Evolutionary conservation across 2,329 filamentous ascomycete species (phyloP).

Genomic region (Diplodia mutila): DNA sequence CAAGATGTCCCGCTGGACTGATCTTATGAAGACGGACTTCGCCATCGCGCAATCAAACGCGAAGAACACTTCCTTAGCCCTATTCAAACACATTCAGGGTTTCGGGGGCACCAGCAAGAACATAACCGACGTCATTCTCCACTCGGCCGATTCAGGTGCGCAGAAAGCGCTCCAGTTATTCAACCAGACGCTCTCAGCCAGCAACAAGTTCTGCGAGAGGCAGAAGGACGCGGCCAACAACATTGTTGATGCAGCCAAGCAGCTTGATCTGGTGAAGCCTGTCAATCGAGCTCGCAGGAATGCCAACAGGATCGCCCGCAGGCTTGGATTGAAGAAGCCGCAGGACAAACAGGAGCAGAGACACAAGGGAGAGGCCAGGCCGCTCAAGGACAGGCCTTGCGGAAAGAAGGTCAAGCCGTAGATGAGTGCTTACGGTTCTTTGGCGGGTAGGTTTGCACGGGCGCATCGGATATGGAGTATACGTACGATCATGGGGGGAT

Average conservation of each 20-base stretch:
- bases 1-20: slow-evolving; percentile 33
- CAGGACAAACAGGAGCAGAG: background rate
- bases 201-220: background rate
- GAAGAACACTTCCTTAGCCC: slow-evolving; percentile 31
- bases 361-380: background rate
- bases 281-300: slow-evolving; percentile 38
- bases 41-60: slow-evolving; percentile 32
- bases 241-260: background rate
- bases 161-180: slow-evolving; percentile 19
- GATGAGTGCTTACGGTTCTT: background rate
- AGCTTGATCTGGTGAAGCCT: slow-evolving; percentile 29
- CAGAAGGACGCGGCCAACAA: background rate
- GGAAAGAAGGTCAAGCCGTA: slow-evolving; percentile 8
- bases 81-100: slow-evolving; percentile 22
- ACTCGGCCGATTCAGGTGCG: background rate
- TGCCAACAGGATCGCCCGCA: slow-evolving; percentile 34
- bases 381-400: background rate
- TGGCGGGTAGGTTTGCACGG: slow-evolving; percentile 8
- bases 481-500: slow-evolving; percentile 3
- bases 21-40: slow-evolving; percentile 30
- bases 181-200: slow-evolving; percentile 4
- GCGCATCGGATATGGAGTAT: slow-evolving; percentile 20
- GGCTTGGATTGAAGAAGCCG: slow-evolving; percentile 17
- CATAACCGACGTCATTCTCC: slow-evolving; percentile 9
- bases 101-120: slow-evolving; percentile 6